Evolutionary conservation across 2,329 filamentous ascomycete genomes (phyloP).

Genomic region (Nemania sp.): DNA sequence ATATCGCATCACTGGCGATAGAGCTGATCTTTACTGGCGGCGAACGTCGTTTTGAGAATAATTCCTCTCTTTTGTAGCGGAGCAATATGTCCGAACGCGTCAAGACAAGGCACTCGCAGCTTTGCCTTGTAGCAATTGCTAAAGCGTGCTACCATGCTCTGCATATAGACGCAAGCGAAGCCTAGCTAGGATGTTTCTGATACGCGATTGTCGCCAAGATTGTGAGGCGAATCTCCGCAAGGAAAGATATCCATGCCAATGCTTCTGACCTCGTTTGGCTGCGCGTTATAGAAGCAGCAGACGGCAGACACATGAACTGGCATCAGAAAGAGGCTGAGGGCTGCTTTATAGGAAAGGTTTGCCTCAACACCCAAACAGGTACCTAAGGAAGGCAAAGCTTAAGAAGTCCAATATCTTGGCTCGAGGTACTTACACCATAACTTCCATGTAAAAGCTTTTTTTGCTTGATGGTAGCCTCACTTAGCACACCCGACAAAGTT

Average conservation of each 20-base stretch:
- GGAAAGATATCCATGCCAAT: conserved; percentile 7
- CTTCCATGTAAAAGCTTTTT: too few species aligned
- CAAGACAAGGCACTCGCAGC: conserved; percentile 41
- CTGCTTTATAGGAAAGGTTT: too few species aligned
- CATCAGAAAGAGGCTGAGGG: too few species aligned
- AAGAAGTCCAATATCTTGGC: too few species aligned
- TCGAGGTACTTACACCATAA: too few species aligned
- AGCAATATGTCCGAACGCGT: neutral
- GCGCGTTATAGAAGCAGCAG: too few species aligned
- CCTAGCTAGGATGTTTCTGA: conserved; percentile 51
- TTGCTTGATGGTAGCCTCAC: too few species aligned
- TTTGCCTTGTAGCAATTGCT: conserved; percentile 49
- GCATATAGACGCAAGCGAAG: conserved; percentile 51
- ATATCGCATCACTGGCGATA: conserved; percentile 42
- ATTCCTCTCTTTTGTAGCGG: conserved; percentile 39
- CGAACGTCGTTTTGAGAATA: conserved; percentile 37
- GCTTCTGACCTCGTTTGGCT: conserved; percentile 18
- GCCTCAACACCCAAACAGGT: too few species aligned
- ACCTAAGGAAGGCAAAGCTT: too few species aligned
- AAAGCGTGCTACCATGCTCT: conserved; percentile 53
- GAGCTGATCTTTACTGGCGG: conserved; percentile 10
- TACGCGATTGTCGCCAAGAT: conserved; percentile 48
- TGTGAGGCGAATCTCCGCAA: conserved; percentile 50
- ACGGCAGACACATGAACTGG: too few species aligned
- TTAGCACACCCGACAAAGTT: too few species aligned